Percentiles rank a stretch among this genome's conserved stretches.
Conservation (phyloP, 1,284 basidiomycete species). For the Moesziomyces sp. region DNA sequence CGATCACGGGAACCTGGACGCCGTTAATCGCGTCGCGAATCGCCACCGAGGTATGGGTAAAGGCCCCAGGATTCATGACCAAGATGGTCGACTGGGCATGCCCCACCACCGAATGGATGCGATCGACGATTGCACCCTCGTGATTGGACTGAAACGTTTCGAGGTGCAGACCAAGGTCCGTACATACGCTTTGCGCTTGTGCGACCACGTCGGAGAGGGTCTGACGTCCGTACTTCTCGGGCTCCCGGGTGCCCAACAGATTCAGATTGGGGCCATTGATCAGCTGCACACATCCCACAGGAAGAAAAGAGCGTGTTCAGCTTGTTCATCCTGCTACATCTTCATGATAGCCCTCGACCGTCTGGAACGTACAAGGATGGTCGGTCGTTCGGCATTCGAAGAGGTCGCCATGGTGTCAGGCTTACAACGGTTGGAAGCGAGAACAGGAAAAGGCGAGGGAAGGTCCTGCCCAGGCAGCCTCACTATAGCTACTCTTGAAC, state of each 20-base stretch:
- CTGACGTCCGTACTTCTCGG: slow-evolving; percentile 65
- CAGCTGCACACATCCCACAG: slow-evolving; percentile 5
- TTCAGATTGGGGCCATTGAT: slow-evolving; percentile 67
- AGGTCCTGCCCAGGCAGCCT: no score
- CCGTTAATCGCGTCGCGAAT: slow-evolving; percentile 65
- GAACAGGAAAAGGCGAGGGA: neutral
- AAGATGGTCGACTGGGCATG: slow-evolving; percentile 14
- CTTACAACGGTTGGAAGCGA: neutral
- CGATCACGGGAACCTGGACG: slow-evolving; percentile 65
- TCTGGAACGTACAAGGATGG: slow-evolving; percentile 4
- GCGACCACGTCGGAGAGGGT: slow-evolving; percentile 57
- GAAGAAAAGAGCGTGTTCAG: neutral
- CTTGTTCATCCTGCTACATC: neutral
- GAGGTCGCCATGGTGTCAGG: neutral
- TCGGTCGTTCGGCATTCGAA: slow-evolving; percentile 6
- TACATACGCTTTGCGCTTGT: neutral
- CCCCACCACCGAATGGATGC: slow-evolving; percentile 54
- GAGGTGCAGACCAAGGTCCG: slow-evolving; percentile 6
- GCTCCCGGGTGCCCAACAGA: slow-evolving; percentile 67
- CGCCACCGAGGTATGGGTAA: slow-evolving; percentile 67
- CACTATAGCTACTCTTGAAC: no score
- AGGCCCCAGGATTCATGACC: slow-evolving; percentile 67
- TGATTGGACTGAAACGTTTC: slow-evolving; percentile 65
- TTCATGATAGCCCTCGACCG: no score
- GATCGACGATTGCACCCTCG: slow-evolving; percentile 67